Evolutionary conservation across 2,329 filamentous ascomycete genomes (phyloP), one percentile per base, ranked within the genome.

Genomic region (Gremmenia infestans): DNA sequence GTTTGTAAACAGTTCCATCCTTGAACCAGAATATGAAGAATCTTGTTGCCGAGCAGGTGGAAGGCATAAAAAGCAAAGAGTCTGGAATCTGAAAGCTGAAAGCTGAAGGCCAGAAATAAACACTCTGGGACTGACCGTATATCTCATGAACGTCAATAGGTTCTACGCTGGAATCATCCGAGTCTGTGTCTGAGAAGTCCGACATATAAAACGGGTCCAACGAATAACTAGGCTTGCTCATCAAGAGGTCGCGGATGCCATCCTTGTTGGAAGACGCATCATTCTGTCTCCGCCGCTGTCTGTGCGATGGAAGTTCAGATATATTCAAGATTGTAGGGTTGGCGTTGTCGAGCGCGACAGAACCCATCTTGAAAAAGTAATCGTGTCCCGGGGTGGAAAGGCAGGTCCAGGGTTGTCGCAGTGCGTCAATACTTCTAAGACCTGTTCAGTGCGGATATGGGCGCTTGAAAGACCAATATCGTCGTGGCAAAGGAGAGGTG

Each of bases 101-200:
- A 47, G 46, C 19, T 19, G 19, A 36, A 50, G 43, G 46, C 36
- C 47, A 46, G 28, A 40, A 45, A 28, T 45, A 49, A 50, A 48
- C 23, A 19, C 17, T 12, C 15, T 12, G 40, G 7, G 37, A 58
- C 67, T 62, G 76, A 94, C 91, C 91, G 70, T 93, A 99, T 43
- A 99, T 93, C 73, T 99, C 94, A 72, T 97, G 94, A 72, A 95
- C 90, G 70, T 99, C 94, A 64, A 99, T 96, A 55, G 89, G 88
- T 65, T 97, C 92, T 37, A 85, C 78, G 1, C 78, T 76, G 49
- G 83, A 79, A 56, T 86, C 82, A 56, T 85, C 82, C 3, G 68
- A 67, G 42, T 70, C 66, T 36, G 64, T 59, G 49, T 70, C 67
- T 40, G 66, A 68, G 48, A 63, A 63, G 42, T 68, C 68, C 47